A percentile compares a stretch with the other conserved stretches of the same genome.
phyloP scores from a whole-genome alignment of 176 grass and related monocot species.

The Aegilops umbellulata region DNA sequence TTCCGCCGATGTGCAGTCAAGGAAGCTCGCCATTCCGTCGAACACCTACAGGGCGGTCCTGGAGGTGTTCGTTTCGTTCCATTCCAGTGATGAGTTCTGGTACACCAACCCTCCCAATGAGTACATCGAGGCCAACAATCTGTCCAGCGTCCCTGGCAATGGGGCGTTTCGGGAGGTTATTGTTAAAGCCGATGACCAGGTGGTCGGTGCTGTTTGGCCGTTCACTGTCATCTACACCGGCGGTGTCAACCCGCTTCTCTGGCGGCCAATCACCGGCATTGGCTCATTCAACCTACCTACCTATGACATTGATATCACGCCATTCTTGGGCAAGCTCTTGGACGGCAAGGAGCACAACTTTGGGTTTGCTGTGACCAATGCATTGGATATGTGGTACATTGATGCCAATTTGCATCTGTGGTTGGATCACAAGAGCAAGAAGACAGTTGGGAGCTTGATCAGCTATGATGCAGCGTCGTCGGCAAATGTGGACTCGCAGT shows the following conservation, averaged over 20 bases:
- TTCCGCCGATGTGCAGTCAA: conserved; percentile 36
- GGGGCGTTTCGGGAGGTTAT: conserved; percentile 54
- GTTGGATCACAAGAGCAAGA: conserved; percentile 47
- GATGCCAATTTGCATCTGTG: conserved; percentile 66
- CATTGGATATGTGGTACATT: conserved; percentile 46
- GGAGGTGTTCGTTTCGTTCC: conserved; percentile 66
- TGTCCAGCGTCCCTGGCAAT: conserved; percentile 31
- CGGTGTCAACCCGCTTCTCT: conserved; percentile 56
- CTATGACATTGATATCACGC: conserved; percentile 63
- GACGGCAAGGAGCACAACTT: conserved; percentile 50
- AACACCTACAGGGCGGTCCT: conserved; percentile 70
- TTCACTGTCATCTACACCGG: conserved; percentile 66
- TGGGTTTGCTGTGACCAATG: conserved; percentile 52
- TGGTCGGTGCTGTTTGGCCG: conserved; percentile 58
- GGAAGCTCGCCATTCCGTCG: conserved; percentile 42
- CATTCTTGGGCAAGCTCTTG: conserved; percentile 55
- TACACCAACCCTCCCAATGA: conserved; percentile 53
- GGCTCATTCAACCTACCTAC: conserved; percentile 55
- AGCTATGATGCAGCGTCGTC: conserved; percentile 23
- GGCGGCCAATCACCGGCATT: conserved; percentile 54
- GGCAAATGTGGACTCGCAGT: conserved; percentile 18
- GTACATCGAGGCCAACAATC: conserved; percentile 42
- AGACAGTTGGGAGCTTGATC: conserved; percentile 38
- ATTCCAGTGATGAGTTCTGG: conserved; percentile 57
- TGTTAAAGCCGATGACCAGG: conserved; percentile 33